Conservation (phyloP, 331 rosid genomes). For the Malus hybrid region DNA sequence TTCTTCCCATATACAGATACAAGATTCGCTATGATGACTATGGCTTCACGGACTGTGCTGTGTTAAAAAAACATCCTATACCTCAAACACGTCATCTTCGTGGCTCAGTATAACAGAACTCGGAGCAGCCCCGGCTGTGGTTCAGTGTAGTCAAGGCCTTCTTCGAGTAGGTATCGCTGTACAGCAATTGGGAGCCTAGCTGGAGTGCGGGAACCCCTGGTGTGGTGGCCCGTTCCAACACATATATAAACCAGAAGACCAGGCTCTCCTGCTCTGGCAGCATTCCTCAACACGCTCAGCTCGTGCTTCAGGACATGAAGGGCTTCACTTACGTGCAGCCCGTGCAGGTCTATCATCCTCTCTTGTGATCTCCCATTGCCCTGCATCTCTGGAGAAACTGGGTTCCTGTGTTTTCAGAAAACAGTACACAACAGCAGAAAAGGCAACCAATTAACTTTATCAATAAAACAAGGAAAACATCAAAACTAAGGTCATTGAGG, state of each 20-base stretch:
- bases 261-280: constrained; percentile 74
- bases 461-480: background rate
- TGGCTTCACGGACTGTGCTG: constrained; percentile 35
- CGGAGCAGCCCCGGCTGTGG: constrained; percentile 87
- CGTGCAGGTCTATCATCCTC: constrained; percentile 90
- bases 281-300: constrained; percentile 61
- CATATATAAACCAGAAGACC: constrained; percentile 79
- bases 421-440: constrained; percentile 15
- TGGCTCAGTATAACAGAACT: constrained; percentile 62
- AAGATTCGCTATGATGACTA: constrained; percentile 69
- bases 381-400: constrained; percentile 56
- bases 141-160: constrained; percentile 77
- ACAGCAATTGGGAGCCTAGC: constrained; percentile 84
- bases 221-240: constrained; percentile 95
- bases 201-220: constrained; percentile 90
- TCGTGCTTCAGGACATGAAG: constrained; percentile 79
- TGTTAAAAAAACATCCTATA: constrained; percentile 66
- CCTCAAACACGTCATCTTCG: constrained; percentile 27
- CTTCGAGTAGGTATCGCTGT: constrained; percentile 86
- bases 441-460: background rate
- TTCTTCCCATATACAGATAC: constrained; percentile 69
- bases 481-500: background rate
- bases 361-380: constrained; percentile 79
- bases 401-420: constrained; percentile 51
- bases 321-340: constrained; percentile 85